Evolutionary conservation across 2,329 filamentous ascomycete genomes (phyloP).

Genomic region (Aspergillus vadensis): DNA sequence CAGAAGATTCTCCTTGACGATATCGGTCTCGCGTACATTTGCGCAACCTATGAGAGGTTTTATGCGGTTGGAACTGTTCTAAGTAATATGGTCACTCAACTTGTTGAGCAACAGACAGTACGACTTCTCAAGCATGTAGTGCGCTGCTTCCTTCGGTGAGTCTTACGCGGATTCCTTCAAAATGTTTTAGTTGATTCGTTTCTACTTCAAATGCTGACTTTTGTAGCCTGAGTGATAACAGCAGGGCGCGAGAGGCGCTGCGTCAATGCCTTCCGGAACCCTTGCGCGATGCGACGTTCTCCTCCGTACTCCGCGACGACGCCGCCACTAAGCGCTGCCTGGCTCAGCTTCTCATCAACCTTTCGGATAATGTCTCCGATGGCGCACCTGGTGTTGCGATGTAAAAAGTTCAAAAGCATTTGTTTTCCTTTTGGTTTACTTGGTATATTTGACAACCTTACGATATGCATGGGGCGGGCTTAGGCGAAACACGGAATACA

Average conservation of each 20-base stretch:
- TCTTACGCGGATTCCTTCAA: constrained; percentile 16
- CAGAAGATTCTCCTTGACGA: constrained; percentile 98
- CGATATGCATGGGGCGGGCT: constrained; percentile 46
- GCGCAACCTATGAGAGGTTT: constrained; percentile 96
- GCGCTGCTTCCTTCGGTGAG: constrained; percentile 89
- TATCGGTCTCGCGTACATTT: constrained; percentile 96
- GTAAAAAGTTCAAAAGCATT: constrained; percentile 38
- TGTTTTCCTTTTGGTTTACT: constrained; percentile 33
- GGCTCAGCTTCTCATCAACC: constrained; percentile 93
- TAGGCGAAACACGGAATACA: constrained; percentile 43
- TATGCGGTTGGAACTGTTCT: constrained; percentile 97
- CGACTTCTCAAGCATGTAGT: constrained; percentile 96
- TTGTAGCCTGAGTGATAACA: constrained; percentile 86
- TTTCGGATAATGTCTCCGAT: constrained; percentile 81
- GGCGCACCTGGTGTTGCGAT: constrained; percentile 42
- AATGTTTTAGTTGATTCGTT: background rate
- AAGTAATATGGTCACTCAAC: constrained; percentile 97
- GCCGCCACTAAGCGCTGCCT: constrained; percentile 97
- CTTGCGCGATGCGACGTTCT: constrained; percentile 97
- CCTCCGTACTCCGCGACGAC: constrained; percentile 91
- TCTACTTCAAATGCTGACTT: background rate
- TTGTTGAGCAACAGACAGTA: constrained; percentile 97
- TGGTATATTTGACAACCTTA: constrained; percentile 40
- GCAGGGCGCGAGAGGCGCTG: constrained; percentile 88
- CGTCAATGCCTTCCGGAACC: constrained; percentile 96